Evolutionary conservation across 2,329 filamentous ascomycete species (phyloP).

Genomic region (Fusarium sp.): DNA sequence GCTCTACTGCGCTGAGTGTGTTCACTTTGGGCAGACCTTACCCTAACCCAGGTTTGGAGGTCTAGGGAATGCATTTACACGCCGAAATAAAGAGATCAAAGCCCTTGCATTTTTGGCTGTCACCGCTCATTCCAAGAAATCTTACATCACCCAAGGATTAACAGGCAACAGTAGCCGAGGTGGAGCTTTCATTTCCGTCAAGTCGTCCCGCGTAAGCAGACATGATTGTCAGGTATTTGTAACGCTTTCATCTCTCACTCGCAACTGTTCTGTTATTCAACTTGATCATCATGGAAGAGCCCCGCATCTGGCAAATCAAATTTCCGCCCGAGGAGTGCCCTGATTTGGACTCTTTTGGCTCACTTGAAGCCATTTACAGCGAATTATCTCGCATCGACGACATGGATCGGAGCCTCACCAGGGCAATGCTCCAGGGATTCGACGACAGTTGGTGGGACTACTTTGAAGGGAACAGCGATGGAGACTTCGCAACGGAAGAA

Average conservation of each 20-base stretch:
- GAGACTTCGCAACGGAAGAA: background rate
- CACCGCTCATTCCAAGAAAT: too few relatives aligned
- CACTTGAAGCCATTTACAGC: background rate
- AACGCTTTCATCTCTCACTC: background rate
- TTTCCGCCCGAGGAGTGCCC: background rate
- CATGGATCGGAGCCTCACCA: background rate
- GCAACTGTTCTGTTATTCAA: background rate
- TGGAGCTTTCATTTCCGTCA: background rate
- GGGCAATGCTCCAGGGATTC: background rate
- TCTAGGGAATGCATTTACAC: background rate
- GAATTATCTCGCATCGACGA: background rate
- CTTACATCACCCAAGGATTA: too few relatives aligned
- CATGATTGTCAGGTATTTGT: background rate
- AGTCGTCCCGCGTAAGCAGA: background rate
- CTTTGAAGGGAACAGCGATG: too few relatives aligned
- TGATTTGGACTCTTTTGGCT: background rate
- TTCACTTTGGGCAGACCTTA: background rate
- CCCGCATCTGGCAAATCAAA: background rate
- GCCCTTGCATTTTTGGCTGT: too few relatives aligned
- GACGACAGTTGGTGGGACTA: background rate
- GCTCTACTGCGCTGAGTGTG: too few relatives aligned
- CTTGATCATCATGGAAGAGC: background rate
- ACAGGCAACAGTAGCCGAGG: background rate
- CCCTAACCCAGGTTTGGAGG: background rate
- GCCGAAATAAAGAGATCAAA: too few relatives aligned